A percentile compares a stretch with the other conserved stretches of the same genome.
phyloP scores from a whole-genome alignment of 192 early-diverging fungal genomes.

The Coemansia sp. region DNA sequence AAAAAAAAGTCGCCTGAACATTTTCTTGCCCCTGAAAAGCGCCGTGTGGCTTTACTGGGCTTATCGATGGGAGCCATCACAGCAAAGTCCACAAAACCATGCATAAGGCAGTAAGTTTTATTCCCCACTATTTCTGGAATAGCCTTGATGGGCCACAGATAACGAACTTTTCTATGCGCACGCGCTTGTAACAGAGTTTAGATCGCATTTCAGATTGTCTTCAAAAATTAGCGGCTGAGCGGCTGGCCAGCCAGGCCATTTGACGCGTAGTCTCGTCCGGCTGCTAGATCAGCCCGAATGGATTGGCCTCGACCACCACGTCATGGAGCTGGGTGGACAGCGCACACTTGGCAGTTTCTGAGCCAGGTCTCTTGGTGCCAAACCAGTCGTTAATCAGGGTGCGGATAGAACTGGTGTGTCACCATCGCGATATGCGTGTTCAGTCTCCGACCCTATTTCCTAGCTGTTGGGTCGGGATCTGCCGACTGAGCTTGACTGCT shows the following conservation, averaged over 20 bases:
- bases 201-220: neutral
- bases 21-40: neutral
- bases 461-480: too few relatives aligned
- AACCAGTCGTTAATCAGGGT: constrained; percentile 83
- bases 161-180: neutral
- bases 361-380: constrained; percentile 57
- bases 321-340: constrained; percentile 88
- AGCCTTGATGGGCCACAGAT: constrained; percentile 14
- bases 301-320: constrained; percentile 68
- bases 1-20: neutral
- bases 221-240: too few relatives aligned
- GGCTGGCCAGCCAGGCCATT: too few relatives aligned
- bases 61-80: constrained; percentile 13
- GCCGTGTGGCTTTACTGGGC: constrained; percentile 5
- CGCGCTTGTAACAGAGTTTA: neutral
- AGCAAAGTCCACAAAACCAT: neutral
- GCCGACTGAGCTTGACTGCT: too few relatives aligned
- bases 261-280: neutral
- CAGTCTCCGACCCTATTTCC: too few relatives aligned
- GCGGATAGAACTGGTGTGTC: too few relatives aligned
- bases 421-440: too few relatives aligned
- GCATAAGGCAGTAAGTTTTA: neutral
- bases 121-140: neutral
- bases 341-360: constrained; percentile 61
- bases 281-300: constrained; percentile 80